Conservation (phyloP, 371 early-diverging fungal species). For the Mucor racemosus region DNA sequence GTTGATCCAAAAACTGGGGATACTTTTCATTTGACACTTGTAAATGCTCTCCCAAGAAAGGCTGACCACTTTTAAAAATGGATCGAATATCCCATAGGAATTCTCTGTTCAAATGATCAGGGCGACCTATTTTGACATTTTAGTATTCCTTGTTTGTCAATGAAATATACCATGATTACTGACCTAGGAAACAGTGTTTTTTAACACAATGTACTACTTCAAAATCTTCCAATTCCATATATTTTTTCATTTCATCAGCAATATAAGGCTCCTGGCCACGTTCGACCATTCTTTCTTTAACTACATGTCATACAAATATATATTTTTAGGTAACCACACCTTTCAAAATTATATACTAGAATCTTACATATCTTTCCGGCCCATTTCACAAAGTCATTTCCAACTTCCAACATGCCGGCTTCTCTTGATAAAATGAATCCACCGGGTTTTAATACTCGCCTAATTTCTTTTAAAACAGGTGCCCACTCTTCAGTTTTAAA, state of each 20-base stretch:
- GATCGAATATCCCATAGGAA: conserved; percentile 27
- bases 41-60: conserved; percentile 23
- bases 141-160: neutral
- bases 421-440: conserved; percentile 63
- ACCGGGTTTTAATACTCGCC: conserved; percentile 61
- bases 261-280: conserved; percentile 58
- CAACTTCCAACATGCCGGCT: conserved; percentile 39
- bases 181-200: conserved; percentile 23
- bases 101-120: conserved; percentile 28
- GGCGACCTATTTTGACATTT: conserved; percentile 8
- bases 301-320: conserved; percentile 19
- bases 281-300: conserved; percentile 34
- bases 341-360: neutral
- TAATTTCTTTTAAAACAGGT: conserved; percentile 49
- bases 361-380: conserved; percentile 38
- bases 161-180: neutral
- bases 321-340: conserved; percentile 1
- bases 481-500: conserved; percentile 57
- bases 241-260: conserved; percentile 37
- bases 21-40: conserved; percentile 21
- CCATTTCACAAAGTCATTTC: conserved; percentile 38
- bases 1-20: conserved; percentile 21
- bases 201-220: conserved; percentile 28
- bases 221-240: conserved; percentile 42
- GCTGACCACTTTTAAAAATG: conserved; percentile 26